These are phyloP conservation scores for Graphilbum fragrans DNA, from an alignment of 2,329 filamentous ascomycete genomes.

Conservation along the genomic window DNA sequence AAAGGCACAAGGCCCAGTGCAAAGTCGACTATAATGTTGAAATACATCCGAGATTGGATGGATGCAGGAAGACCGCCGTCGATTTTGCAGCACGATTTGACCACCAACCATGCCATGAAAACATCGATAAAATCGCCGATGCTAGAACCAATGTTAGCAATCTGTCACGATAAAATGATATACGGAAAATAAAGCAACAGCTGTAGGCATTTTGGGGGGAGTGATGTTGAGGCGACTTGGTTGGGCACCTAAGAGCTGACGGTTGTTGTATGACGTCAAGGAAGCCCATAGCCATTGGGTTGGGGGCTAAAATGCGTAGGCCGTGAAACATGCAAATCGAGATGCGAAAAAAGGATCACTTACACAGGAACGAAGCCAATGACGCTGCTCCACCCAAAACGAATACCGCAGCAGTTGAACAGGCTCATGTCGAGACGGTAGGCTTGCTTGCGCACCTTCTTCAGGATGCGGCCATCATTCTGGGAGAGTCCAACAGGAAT, in stretches of 20 bases:
- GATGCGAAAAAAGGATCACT: constrained; percentile 33
- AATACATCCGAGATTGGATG: constrained; percentile 59
- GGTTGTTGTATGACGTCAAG: constrained; percentile 1
- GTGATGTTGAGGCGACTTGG: too few species aligned
- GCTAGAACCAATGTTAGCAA: constrained; percentile 23
- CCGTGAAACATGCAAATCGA: too few species aligned
- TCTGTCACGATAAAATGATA: constrained; percentile 9
- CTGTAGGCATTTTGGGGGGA: too few species aligned
- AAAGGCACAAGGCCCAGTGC: constrained; percentile 62
- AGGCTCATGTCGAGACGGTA: constrained; percentile 78
- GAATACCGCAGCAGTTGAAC: constrained; percentile 69
- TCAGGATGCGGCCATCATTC: constrained; percentile 72
- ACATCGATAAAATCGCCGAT: constrained; percentile 66
- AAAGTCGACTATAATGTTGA: constrained; percentile 70
- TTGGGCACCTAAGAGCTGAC: too few species aligned
- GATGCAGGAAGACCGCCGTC: constrained; percentile 60
- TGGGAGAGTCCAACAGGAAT: constrained; percentile 71
- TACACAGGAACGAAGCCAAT: constrained; percentile 75
- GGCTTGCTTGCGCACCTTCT: constrained; percentile 72
- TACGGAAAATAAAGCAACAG: too few species aligned
- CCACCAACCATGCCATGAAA: constrained; percentile 62
- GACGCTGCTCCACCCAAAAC: constrained; percentile 81
- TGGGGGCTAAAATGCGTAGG: background rate
- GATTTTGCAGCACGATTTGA: constrained; percentile 59
- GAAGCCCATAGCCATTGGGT: too few species aligned